Percentiles rank a stretch among this genome's conserved stretches.
phyloP scores from a whole-genome alignment of 805 yeast species.

The Candida adriatica region DNA sequence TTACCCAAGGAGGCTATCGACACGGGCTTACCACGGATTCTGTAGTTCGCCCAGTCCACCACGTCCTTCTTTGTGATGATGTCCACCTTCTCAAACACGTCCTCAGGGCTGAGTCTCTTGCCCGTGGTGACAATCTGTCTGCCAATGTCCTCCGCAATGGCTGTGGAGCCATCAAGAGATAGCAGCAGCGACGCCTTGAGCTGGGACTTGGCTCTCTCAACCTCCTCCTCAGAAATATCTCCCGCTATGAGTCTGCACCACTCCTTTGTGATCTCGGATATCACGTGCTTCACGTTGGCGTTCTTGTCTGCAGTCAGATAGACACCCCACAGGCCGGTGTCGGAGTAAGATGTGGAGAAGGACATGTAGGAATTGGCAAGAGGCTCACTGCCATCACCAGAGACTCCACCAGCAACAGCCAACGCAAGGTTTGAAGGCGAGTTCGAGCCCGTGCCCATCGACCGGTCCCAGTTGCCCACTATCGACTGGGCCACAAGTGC shows the following conservation, averaged over 20 bases:
- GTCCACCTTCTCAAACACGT: conserved; percentile 57
- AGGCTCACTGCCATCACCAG: conserved; percentile 49
- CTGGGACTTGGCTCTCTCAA: conserved; percentile 91
- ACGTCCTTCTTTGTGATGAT: conserved; percentile 74
- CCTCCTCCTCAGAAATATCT: conserved; percentile 73
- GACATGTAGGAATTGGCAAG: conserved; percentile 94
- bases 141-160: conserved; percentile 96
- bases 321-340: conserved; percentile 97
- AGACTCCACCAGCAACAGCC: conserved; percentile 51
- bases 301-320: conserved; percentile 74
- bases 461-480: conserved; percentile 96
- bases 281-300: conserved; percentile 56
- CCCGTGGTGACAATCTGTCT: conserved; percentile 97
- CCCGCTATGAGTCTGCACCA: conserved; percentile 85
- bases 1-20: conserved; percentile 93
- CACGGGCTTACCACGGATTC: conserved; percentile 68
- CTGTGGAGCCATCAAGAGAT: conserved; percentile 90
- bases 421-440: conserved; percentile 80
- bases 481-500: conserved; percentile 95
- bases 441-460: conserved; percentile 75
- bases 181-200: conserved; percentile 85
- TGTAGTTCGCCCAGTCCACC: conserved; percentile 80
- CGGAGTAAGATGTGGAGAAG: conserved; percentile 94
- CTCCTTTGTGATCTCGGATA: conserved; percentile 73
- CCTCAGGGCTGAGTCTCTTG: conserved; percentile 38